A percentile compares a stretch with the other conserved stretches of the same genome.
phyloP scores from a whole-genome alignment of 352 stramenopile genomes.

The Globisporangium rhizosaccharum region DNA sequence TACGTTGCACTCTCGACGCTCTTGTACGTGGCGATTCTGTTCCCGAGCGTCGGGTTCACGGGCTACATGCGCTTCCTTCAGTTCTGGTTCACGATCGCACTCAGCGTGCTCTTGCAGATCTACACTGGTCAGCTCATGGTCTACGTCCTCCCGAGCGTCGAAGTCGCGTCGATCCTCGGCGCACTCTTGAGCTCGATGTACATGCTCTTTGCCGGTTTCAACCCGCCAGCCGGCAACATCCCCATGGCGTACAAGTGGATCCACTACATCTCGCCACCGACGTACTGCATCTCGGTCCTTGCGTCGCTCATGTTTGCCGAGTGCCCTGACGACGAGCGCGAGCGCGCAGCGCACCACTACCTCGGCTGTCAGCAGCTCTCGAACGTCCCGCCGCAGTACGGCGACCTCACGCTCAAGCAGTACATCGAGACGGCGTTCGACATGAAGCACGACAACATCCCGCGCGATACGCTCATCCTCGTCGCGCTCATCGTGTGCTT shows the following conservation, averaged over 20 bases:
- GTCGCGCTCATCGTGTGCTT: conserved; percentile 38
- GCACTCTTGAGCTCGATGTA: conserved; percentile 50
- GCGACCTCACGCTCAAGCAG: conserved; percentile 31
- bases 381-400: conserved; percentile 22
- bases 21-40: conserved; percentile 34
- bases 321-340: conserved; percentile 17
- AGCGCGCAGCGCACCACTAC: conserved; percentile 7
- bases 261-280: conserved; percentile 44
- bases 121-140: conserved; percentile 47
- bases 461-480: conserved; percentile 26
- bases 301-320: conserved; percentile 32
- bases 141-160: conserved; percentile 38
- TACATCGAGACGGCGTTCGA: conserved; percentile 35
- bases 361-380: conserved; percentile 26
- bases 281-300: conserved; percentile 37
- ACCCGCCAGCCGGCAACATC: conserved; percentile 34
- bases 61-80: conserved; percentile 25
- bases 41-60: conserved; percentile 40
- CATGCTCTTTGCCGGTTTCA: conserved; percentile 50
- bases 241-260: conserved; percentile 50
- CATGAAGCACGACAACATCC: conserved; percentile 28
- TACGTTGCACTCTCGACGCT: conserved; percentile 37
- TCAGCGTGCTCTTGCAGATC: conserved; percentile 42
- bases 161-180: conserved; percentile 38
- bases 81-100: conserved; percentile 39